Evolutionary conservation across 352 stramenopile species (phyloP), one percentile per base, ranked within the genome.

Genomic region (Phytophthora citrophthora): DNA sequence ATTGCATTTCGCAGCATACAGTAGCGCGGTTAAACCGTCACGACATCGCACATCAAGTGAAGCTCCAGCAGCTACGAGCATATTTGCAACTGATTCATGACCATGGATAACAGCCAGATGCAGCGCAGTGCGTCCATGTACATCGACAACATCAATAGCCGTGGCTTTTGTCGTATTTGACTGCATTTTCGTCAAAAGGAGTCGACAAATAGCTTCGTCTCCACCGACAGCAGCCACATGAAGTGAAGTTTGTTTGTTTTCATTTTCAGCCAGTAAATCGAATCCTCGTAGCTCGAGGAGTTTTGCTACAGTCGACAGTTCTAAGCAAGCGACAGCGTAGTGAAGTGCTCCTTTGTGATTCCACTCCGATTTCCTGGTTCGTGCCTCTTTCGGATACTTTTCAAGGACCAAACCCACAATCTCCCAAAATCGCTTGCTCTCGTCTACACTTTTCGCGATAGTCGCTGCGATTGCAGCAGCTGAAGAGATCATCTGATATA

Each of bases 1-100:
- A 52, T 90, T 86, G 47, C 67, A 74, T 41, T 77, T 81, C 0
- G 72, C 69, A 10, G 79, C 81, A 43, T 85, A 85, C 16, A 90
- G 34, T 10, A 85, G 45, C 0, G 81, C 69, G 10, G 80, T 89
- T 9, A 72, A 66, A 9, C 75, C 79, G n/a, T 70, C 27, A 0
- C 45, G 40, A 29, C 74, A 89, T 1, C 75, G 72, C 15, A 70
- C 20, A 41, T 64, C 40, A 0, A 78, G 18, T 0, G 77, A 87
- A 12, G 81, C 77, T 9, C 79, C 81, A 16, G 58, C 68, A 23
- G 57, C 49, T 4, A 83, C 27, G 11, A 90, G 36, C 46, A 80
- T 67, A 5, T 56, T 67, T 23, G 76, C 81, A 20, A 79, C 48
- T 0, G 44, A n/a, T 10, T 87, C 77, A 38, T 88, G 64, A 3